These are phyloP conservation scores for Phytophthora macrochlamydospora DNA, from an alignment of 352 stramenopile species.

Conservation along the genomic window DNA sequence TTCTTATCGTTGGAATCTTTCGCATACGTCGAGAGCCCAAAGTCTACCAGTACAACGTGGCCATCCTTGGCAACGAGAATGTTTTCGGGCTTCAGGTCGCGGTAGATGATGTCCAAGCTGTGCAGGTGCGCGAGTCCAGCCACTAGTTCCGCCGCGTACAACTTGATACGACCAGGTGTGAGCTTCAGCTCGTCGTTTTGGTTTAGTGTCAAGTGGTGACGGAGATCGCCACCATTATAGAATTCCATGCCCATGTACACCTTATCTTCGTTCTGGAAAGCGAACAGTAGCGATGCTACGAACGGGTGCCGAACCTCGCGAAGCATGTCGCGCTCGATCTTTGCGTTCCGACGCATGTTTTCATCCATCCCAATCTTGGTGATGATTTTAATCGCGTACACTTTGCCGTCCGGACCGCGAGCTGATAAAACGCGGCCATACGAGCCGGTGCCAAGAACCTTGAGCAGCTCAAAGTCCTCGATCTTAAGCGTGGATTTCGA, in stretches of 20 bases:
- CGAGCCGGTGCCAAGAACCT: slow-evolving; percentile 83
- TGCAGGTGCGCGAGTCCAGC: slow-evolving; percentile 88
- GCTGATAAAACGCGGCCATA: slow-evolving; percentile 87
- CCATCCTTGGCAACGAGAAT: slow-evolving; percentile 90
- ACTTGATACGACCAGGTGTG: slow-evolving; percentile 72
- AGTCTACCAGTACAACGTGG: slow-evolving; percentile 90
- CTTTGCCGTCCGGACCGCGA: slow-evolving; percentile 59
- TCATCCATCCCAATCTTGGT: slow-evolving; percentile 91
- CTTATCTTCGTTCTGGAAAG: slow-evolving; percentile 98
- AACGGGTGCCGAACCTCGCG: slow-evolving; percentile 96
- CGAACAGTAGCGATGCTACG: slow-evolving; percentile 96
- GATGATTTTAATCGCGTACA: slow-evolving; percentile 91
- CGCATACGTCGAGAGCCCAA: slow-evolving; percentile 88
- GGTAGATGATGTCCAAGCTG: slow-evolving; percentile 88
- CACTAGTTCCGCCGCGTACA: slow-evolving; percentile 88
- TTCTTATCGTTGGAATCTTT: slow-evolving; percentile 55
- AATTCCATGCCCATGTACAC: slow-evolving; percentile 99
- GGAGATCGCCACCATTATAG: slow-evolving; percentile 96
- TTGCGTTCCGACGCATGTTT: slow-evolving; percentile 77
- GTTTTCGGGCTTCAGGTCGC: slow-evolving; percentile 93
- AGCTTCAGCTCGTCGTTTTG: slow-evolving; percentile 68
- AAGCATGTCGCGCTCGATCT: slow-evolving; percentile 95
- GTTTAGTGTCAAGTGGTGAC: slow-evolving; percentile 80
- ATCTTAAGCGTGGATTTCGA: slow-evolving; percentile 84
- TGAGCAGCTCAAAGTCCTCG: slow-evolving; percentile 88